Conservation (phyloP, 495 filamentous ascomycete species). For the Hyaloscypha finlandica region DNA sequence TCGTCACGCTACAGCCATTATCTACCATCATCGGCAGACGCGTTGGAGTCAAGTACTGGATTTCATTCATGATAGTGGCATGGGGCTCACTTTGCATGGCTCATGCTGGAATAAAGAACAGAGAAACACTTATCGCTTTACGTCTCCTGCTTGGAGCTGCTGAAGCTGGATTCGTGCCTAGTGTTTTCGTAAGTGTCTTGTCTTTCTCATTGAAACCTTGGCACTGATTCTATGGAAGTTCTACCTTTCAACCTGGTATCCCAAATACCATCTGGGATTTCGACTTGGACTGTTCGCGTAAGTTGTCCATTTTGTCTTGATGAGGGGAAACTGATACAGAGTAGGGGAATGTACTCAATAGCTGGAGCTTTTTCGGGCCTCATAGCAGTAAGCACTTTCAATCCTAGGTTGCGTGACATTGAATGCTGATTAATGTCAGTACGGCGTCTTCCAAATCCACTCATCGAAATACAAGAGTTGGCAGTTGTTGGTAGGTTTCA, state of each 20-base stretch:
- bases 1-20: not conserved
- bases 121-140: not conserved
- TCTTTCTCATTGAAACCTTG: not conserved
- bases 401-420: not conserved
- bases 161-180: not conserved
- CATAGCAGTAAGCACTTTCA: not conserved
- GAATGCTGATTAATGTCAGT: not conserved
- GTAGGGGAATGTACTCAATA: not conserved
- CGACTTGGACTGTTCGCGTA: not conserved
- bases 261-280: not conserved
- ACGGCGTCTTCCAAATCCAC: not conserved
- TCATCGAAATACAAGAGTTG: not conserved
- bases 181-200: not conserved
- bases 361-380: not conserved
- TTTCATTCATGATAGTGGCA: not conserved
- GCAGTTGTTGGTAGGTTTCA: not conserved
- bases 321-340: not conserved
- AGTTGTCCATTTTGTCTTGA: not conserved
- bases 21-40: not conserved
- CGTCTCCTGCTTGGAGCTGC: not conserved
- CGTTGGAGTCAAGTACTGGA: slow-evolving; percentile 4
- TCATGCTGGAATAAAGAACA: not conserved
- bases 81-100: not conserved
- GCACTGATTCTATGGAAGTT: not conserved
- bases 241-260: not conserved